Conservation (phyloP, 495 filamentous ascomycete species). For the Aspergillus leporis region DNA sequence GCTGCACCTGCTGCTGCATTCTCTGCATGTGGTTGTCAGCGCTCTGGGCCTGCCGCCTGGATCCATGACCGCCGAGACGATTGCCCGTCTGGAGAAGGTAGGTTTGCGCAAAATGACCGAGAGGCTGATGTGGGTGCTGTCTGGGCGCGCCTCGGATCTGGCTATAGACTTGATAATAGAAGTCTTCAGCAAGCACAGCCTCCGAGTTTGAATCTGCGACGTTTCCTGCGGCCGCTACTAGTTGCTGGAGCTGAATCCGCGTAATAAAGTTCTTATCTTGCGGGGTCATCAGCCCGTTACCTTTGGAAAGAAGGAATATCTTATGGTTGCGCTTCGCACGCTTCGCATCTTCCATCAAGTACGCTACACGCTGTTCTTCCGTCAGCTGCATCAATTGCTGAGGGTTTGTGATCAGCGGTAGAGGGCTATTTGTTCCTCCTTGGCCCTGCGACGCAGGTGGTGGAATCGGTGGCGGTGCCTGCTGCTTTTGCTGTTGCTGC, state of each 20-base stretch:
- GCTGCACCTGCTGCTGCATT: slow-evolving; percentile 98
- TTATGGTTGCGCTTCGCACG: slow-evolving; percentile 98
- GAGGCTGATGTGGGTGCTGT: slow-evolving; percentile 84
- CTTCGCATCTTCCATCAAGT: slow-evolving; percentile 87
- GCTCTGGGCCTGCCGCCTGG: slow-evolving; percentile 66
- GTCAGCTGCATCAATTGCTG: slow-evolving; percentile 74
- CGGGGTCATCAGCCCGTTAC: slow-evolving; percentile 97
- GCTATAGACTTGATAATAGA: slow-evolving; percentile 96
- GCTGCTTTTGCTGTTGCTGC: slow-evolving; percentile 29
- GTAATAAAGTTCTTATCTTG: slow-evolving; percentile 99
- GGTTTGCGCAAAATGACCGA: slow-evolving; percentile 95
- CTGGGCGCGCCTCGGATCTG: slow-evolving; percentile 87
- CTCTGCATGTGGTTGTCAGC: slow-evolving; percentile 97
- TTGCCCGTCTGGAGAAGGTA: slow-evolving; percentile 92
- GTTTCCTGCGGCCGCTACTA: slow-evolving; percentile 88
- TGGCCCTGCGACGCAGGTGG: slow-evolving; percentile 28
- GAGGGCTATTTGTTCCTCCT: slow-evolving; percentile 25
- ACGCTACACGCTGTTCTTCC: slow-evolving; percentile 76
- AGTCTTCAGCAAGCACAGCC: slow-evolving; percentile 82
- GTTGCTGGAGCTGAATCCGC: slow-evolving; percentile 92
- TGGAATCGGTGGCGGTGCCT: slow-evolving; percentile 21
- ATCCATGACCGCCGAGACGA: slow-evolving; percentile 62
- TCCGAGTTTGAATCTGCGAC: slow-evolving; percentile 77
- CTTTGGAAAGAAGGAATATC: slow-evolving; percentile 88
- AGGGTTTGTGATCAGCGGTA: slow-evolving; percentile 64